phyloP scores from a whole-genome alignment of 2,329 filamentous ascomycete genomes.

The Botrytis fragariae region DNA sequence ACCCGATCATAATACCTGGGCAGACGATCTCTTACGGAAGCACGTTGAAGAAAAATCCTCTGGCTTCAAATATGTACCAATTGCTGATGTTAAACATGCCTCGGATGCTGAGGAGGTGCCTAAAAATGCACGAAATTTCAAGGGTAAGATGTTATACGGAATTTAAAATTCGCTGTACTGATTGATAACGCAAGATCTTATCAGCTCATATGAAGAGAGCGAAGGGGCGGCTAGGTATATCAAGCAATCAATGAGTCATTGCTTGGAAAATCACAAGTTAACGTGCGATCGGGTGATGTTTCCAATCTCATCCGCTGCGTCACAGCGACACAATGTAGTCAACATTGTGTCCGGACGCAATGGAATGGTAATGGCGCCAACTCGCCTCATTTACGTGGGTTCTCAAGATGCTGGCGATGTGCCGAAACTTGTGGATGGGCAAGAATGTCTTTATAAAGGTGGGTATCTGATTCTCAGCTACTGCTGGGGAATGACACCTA shows the following conservation, averaged over 20 bases:
- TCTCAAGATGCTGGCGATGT: neutral
- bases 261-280: neutral
- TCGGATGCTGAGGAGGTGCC: neutral
- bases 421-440: neutral
- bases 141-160: neutral
- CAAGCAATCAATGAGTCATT: neutral
- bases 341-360: neutral
- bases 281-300: neutral
- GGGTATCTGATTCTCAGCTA: neutral
- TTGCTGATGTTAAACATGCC: neutral
- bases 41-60: neutral
- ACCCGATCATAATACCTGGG: neutral
- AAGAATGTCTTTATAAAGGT: neutral
- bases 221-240: neutral
- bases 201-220: neutral
- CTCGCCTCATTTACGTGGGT: neutral
- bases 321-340: neutral
- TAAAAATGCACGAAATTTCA: neutral
- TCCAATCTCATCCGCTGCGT: neutral
- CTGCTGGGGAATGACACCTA: neutral
- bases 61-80: neutral
- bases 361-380: no score
- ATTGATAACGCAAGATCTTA: neutral
- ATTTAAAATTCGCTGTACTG: neutral
- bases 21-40: neutral